phyloP scores from a whole-genome alignment of 1,139 yeast species.

The Meyerozyma carpophila region DNA sequence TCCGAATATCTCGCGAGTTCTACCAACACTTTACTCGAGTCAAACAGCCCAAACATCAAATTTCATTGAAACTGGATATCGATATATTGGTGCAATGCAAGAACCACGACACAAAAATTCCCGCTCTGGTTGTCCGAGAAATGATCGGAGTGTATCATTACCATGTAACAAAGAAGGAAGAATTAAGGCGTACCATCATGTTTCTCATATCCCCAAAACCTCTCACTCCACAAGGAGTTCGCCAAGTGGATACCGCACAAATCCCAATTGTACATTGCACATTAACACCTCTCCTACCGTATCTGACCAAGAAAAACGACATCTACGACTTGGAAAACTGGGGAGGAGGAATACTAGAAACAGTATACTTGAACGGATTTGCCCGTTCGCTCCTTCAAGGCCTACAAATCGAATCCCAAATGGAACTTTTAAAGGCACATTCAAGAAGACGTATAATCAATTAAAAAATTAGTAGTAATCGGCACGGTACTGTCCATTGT shows the following conservation, averaged over 20 bases:
- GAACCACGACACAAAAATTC: slow-evolving; percentile 37
- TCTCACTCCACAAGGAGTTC: slow-evolving; percentile 54
- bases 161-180: slow-evolving; percentile 24
- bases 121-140: slow-evolving; percentile 52
- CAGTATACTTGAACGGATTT: slow-evolving; percentile 41
- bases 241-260: slow-evolving; percentile 47
- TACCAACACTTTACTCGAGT: neutral
- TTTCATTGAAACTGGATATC: slow-evolving; percentile 23
- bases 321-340: slow-evolving; percentile 38
- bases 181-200: slow-evolving; percentile 21
- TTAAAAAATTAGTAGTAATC: neutral
- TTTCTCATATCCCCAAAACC: slow-evolving; percentile 53
- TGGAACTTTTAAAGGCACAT: slow-evolving; percentile 8
- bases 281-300: slow-evolving; percentile 23
- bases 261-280: slow-evolving; percentile 54
- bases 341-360: slow-evolving; percentile 31
- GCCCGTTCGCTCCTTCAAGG: slow-evolving; percentile 39
- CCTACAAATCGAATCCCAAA: slow-evolving; percentile 24
- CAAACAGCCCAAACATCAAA: slow-evolving; percentile 2
- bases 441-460: too few species aligned
- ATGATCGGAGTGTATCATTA: slow-evolving; percentile 50
- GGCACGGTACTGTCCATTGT: neutral
- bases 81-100: slow-evolving; percentile 57
- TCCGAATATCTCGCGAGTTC: slow-evolving; percentile 3
- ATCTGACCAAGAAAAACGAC: slow-evolving; percentile 13